Evolutionary conservation across 768 basidiomycete species (phyloP).

Genomic region (Lactarius trivialis): DNA sequence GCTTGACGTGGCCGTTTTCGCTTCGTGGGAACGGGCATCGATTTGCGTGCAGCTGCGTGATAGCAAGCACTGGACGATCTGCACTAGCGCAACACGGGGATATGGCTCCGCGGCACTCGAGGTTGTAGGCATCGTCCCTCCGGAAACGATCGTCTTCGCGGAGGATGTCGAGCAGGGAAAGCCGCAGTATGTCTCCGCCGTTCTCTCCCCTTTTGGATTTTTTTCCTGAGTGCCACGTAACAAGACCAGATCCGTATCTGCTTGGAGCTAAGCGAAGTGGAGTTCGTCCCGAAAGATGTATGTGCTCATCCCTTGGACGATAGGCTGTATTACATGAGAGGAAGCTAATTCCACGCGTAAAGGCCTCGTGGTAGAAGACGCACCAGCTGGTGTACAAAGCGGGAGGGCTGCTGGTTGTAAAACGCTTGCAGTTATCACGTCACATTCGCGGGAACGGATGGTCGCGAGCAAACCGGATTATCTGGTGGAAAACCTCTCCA

Average conservation of each 20-base stretch:
- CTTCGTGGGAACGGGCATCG: not conserved
- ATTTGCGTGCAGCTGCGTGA: slow-evolving; percentile 26
- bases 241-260: slow-evolving; percentile 84
- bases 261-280: slow-evolving; percentile 71
- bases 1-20: not conserved
- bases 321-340: not conserved
- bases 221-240: not conserved
- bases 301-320: not conserved
- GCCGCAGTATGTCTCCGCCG: slow-evolving; percentile 45
- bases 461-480: slow-evolving; percentile 57
- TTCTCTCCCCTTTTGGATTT: not conserved
- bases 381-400: slow-evolving; percentile 76
- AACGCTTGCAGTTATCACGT: slow-evolving; percentile 78
- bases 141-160: slow-evolving; percentile 73
- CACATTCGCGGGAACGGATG: slow-evolving; percentile 65
- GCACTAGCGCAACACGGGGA: slow-evolving; percentile 72
- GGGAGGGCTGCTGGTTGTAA: slow-evolving; percentile 78
- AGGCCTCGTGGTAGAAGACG: slow-evolving; percentile 90
- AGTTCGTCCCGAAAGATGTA: slow-evolving; percentile 57
- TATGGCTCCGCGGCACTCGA: slow-evolving; percentile 72
- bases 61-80: slow-evolving; percentile 66
- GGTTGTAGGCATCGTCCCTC: slow-evolving; percentile 58
- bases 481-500: slow-evolving; percentile 65
- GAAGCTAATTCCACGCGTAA: slow-evolving; percentile 1
- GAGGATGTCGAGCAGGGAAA: slow-evolving; percentile 81